Base-by-base conservation (phyloP, 2,329 filamentous ascomycete genomes). In the Beauveria varroae region DNA sequence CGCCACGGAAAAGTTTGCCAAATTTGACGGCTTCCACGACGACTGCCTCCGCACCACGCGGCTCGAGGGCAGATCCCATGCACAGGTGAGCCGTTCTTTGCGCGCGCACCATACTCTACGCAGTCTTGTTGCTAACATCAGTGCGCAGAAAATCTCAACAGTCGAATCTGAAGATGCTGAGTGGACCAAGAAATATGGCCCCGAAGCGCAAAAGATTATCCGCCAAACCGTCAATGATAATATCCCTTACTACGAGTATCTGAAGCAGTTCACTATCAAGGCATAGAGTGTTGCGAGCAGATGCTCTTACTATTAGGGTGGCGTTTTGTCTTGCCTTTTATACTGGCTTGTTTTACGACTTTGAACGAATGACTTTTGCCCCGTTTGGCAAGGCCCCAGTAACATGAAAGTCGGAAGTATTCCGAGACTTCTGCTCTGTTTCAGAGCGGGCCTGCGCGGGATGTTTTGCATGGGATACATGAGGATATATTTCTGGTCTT, bases 1-100 rank as follows among this genome's bases (percentile, higher is more conserved):
- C 64, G 93, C 93, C 3, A 80, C 82, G 66, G 81, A 85, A 65
- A 87, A 86, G 20, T 98, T 98, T 76, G 91, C 93, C 76, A 98
- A 99, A 79, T 98, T 95, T 95, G 89, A 87, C 67, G 95, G 95
- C 12, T 98, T 96, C 78, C 95, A 98, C 73, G 90, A 98, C 67
- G 95, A 98, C 78, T 95, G 92, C 16, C 90, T 98, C 68, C 81
- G 89, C 67, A 96, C 90, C 71, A 88, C 82, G 43, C 86, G 86
- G 64, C 78, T 99, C 69, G 88, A 87, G 71, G 85, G 90, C 2
- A 81, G 90, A 70, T 79, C 80, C 51, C 81, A 87, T 65, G 82
- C 85, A 28, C 80, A 84, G 72, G 84, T 86, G 74, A 73, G 58
- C 20, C 40, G 8, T 5, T 40, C 10, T 61, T 46, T 41, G 28